Evolutionary conservation across 345 rosid species (phyloP), one percentile per base, ranked within the genome.

Genomic region (Firmiana major): DNA sequence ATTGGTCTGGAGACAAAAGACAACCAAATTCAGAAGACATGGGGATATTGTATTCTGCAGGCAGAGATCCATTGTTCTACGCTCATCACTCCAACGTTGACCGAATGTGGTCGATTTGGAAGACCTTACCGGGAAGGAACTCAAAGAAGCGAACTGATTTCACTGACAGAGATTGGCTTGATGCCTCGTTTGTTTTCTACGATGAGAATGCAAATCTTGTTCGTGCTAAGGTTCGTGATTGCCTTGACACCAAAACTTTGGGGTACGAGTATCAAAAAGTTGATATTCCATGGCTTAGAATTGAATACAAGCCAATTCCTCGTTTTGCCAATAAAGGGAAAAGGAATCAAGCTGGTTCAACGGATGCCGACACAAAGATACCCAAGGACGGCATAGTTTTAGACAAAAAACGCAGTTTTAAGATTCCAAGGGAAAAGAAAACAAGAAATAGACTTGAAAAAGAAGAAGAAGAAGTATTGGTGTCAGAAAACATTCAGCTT

Each of bases 21-120:
- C 88, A 85, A 22, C 84, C 88, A 3, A 76, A 88, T 76, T 1
- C 51, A 0, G 94, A 88, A 68, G 45, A 90, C 85, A 88, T 90
- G 94, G 94, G 94, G 3, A 85, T 74, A 34, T 84, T 90, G 80
- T 87, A 88, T 78, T 87, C 94, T 0, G 89, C 91, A 0, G 94
- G 60, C 0, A 84, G 89, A 64, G 94, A 90, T 60, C 94, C 94
- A 0, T 63, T 90, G 42, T 90, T 90, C 76, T 88, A 36, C 22
- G 71, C 83, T 43, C 94, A 88, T 73, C 94, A 90, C 63, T 46
- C 85, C 6, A 90, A 90, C 11, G 71, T 87, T 0, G 93, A 90
- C 74, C 85, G 91, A 4, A 74, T 87, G 87, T 88, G 91, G 94
- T 54, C 78, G 5, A 2, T 90, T 9, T 90, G 91, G 94, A 88